phyloP scores from a whole-genome alignment of 306 rosid species.

The Quillaja saponaria region DNA sequence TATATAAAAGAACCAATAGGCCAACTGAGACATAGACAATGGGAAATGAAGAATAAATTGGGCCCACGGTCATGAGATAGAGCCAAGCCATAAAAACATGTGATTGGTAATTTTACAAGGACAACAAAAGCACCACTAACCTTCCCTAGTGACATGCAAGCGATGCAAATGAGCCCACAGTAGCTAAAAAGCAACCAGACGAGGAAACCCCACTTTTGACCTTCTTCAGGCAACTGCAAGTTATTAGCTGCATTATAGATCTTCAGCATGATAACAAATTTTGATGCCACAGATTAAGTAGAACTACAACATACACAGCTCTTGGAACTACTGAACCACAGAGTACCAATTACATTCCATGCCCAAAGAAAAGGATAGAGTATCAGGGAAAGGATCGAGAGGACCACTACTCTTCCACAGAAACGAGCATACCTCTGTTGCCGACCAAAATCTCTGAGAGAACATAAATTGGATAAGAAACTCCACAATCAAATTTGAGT shows the following conservation, averaged over 20 bases:
- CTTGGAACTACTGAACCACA: slow-evolving; percentile 78
- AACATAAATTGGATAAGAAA: slow-evolving; percentile 19
- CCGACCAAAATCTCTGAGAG: slow-evolving; percentile 89
- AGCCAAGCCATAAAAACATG: slow-evolving; percentile 17
- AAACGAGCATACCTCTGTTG: slow-evolving; percentile 98
- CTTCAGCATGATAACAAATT: slow-evolving; percentile 25
- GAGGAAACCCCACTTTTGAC: slow-evolving; percentile 98
- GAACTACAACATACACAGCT: slow-evolving; percentile 66
- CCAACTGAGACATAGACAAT: slow-evolving; percentile 7
- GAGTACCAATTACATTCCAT: slow-evolving; percentile 90
- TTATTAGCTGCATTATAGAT: slow-evolving; percentile 32
- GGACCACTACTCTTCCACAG: slow-evolving; percentile 90
- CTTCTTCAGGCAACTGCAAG: slow-evolving; percentile 81
- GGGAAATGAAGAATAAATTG: slow-evolving; percentile 21
- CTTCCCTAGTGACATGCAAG: slow-evolving; percentile 90
- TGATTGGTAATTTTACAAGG: neutral
- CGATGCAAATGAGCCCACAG: slow-evolving; percentile 83
- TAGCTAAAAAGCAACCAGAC: slow-evolving; percentile 98
- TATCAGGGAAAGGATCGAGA: slow-evolving; percentile 71
- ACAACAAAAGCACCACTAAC: slow-evolving; percentile 43
- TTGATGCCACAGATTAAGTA: neutral
- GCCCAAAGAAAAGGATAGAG: slow-evolving; percentile 98
- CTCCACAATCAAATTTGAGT: neutral
- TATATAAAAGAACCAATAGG: slow-evolving; percentile 9
- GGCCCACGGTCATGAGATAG: slow-evolving; percentile 5